phyloP scores from a whole-genome alignment of 2,329 filamentous ascomycete species.

The Thelonectria blattea region DNA sequence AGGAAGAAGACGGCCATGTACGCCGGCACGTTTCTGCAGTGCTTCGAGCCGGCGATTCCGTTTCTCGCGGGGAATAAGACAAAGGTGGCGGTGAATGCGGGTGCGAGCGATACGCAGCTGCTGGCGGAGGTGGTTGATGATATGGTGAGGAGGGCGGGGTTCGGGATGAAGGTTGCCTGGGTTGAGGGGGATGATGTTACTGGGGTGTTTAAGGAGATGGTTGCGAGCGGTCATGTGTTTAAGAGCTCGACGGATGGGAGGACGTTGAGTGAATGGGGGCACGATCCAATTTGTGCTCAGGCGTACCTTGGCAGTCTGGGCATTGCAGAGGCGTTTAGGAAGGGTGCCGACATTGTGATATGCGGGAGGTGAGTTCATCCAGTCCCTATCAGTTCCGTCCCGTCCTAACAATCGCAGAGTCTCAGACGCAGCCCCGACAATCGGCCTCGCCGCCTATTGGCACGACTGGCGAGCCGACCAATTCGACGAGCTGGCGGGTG shows the following conservation, averaged over 20 bases:
- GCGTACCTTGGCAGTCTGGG: slow-evolving; percentile 59
- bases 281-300: slow-evolving; percentile 43
- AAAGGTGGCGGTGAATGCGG: slow-evolving; percentile 47
- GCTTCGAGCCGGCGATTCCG: slow-evolving; percentile 37
- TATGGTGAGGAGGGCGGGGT: slow-evolving; percentile 59
- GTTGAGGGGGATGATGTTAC: slow-evolving; percentile 48
- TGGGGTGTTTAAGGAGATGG: slow-evolving; percentile 35
- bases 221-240: slow-evolving; percentile 38
- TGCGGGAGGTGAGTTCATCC: slow-evolving; percentile 47
- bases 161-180: slow-evolving; percentile 46
- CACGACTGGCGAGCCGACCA: slow-evolving; percentile 16
- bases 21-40: slow-evolving; percentile 43
- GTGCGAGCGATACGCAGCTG: slow-evolving; percentile 43
- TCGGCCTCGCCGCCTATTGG: slow-evolving; percentile 21
- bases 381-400: slow-evolving; percentile 7
- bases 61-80: slow-evolving; percentile 41
- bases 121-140: slow-evolving; percentile 58
- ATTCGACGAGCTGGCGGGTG: slow-evolving; percentile 16
- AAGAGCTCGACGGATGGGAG: slow-evolving; percentile 27
- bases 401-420: slow-evolving; percentile 47
- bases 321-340: slow-evolving; percentile 46
- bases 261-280: slow-evolving; percentile 10
- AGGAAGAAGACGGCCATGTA: slow-evolving; percentile 28
- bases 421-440: slow-evolving; percentile 53
- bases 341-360: slow-evolving; percentile 51